A percentile compares a stretch with the other conserved stretches of the same genome.
Conservation (phyloP, 1,139 yeast species). For the Kurtzmaniella natalensis region DNA sequence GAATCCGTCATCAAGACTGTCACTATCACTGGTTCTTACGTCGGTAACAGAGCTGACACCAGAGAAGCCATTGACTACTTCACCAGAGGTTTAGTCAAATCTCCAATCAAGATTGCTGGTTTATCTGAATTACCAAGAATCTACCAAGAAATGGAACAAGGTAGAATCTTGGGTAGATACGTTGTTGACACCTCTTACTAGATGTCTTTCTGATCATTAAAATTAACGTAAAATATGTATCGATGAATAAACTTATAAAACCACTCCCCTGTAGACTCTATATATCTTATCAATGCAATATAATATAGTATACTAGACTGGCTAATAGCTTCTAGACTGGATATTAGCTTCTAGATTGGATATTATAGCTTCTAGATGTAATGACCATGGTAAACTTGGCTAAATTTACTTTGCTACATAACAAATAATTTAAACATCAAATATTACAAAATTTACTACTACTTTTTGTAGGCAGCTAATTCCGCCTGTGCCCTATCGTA, state of each 20-base stretch:
- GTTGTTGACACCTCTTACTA: conserved; percentile 16
- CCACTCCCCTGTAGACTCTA: too few relatives aligned
- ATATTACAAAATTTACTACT: conserved; percentile 2
- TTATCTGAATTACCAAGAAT: conserved; percentile 16
- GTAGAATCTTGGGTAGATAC: conserved; percentile 18
- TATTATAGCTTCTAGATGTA: too few relatives aligned
- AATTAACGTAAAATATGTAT: too few relatives aligned
- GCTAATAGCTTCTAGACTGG: too few relatives aligned
- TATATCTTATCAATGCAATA: too few relatives aligned
- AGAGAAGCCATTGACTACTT: conserved; percentile 20
- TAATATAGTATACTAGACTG: too few relatives aligned
- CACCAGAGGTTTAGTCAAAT: conserved; percentile 16
- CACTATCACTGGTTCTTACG: conserved; percentile 16
- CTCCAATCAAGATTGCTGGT: conserved; percentile 18
- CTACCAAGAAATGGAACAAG: conserved; percentile 17
- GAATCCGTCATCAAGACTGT: conserved; percentile 14
- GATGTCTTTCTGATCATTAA: too few relatives aligned
- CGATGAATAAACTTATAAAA: too few relatives aligned
- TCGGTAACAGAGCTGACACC: conserved; percentile 20
- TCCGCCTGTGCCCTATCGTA: conserved; percentile 22
- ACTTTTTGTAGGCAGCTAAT: conserved; percentile 2
- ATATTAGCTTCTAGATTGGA: too few relatives aligned
- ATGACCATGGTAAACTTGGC: too few relatives aligned
- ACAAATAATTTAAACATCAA: conserved; percentile 1
- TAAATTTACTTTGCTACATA: conserved; percentile 1